phyloP scores from a whole-genome alignment of 108 stramenopile genomes.

The Nitzschia inconspicua region DNA sequence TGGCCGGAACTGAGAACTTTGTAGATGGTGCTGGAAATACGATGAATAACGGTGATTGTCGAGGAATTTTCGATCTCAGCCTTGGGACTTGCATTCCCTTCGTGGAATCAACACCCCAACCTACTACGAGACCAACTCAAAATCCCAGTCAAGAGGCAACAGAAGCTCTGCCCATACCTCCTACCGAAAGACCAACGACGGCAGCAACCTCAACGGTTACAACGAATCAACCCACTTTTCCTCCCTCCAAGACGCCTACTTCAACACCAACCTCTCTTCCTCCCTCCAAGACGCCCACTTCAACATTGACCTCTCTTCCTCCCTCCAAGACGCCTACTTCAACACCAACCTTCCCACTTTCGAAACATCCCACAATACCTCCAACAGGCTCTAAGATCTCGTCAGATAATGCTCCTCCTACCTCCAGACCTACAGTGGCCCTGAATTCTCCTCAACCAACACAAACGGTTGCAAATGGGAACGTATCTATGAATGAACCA shows the following conservation, averaged over 20 bases:
- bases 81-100: background rate
- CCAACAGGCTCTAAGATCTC: background rate
- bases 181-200: background rate
- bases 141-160: background rate
- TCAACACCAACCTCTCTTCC: background rate
- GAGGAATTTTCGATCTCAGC: background rate
- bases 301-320: background rate
- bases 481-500: too few species aligned
- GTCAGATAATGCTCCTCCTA: too few species aligned
- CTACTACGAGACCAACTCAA: background rate
- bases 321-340: background rate
- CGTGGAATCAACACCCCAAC: background rate
- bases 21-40: background rate
- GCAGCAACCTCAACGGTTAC: background rate
- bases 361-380: background rate
- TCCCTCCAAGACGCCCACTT: background rate
- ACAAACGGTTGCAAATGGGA: too few species aligned
- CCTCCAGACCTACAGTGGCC: too few species aligned
- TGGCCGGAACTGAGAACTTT: background rate
- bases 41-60: background rate
- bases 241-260: background rate
- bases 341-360: background rate
- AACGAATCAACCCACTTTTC: background rate
- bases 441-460: too few species aligned
- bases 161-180: too few species aligned